Base-by-base conservation (phyloP, 2,329 filamentous ascomycete genomes). In the Saccharata proteae region DNA sequence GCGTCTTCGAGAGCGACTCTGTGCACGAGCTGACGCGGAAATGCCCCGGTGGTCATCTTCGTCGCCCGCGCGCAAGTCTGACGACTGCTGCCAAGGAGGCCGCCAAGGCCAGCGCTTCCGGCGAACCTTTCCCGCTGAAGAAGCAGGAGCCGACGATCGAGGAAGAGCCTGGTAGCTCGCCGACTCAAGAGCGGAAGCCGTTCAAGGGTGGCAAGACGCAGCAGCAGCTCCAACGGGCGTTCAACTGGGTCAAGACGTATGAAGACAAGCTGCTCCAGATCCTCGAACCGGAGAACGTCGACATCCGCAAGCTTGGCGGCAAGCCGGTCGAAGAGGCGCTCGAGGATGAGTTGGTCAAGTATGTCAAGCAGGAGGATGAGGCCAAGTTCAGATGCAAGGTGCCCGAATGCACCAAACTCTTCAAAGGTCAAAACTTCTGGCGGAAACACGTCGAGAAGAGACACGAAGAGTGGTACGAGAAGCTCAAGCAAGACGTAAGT, bases 201-300 rank as follows among this genome's bases (percentile, higher is more conserved):
- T 44, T 45, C 39, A 76, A 72, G 37, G 69, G 69, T 15, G 75
- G 69, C 30, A 93, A 93, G 61, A 75, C 77, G 4, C 85, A 93
- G 47, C 84, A 92, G 52, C 90, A 96, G 52, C 72, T 96, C 10
- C 81, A 92, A 48, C 79, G 86, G 35, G 90, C 90, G 0, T 96
- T 85, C 62, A 98, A 96, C 50, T 98, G 92, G 90, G 92, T 98
- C 38, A 92, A 81, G 63, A 96, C 90, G 0, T 98, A 93, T 47
- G 90, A 98, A 52, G 90, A 98, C 50, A 98, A 98, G 61, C 70
- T 98, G 30, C 65, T 83, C 51, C 86, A 94, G 53, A 80, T 96
- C 27, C 67, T 98, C 10, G 88, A 96, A 43, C 90, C 90, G 0
- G 82, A 90, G 33, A 76, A 77, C 29, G 80, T 81, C 15, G 85